These are phyloP conservation scores for Chrysophaeum taylorii DNA, from an alignment of 352 stramenopile genomes.

Conservation along the genomic window DNA sequence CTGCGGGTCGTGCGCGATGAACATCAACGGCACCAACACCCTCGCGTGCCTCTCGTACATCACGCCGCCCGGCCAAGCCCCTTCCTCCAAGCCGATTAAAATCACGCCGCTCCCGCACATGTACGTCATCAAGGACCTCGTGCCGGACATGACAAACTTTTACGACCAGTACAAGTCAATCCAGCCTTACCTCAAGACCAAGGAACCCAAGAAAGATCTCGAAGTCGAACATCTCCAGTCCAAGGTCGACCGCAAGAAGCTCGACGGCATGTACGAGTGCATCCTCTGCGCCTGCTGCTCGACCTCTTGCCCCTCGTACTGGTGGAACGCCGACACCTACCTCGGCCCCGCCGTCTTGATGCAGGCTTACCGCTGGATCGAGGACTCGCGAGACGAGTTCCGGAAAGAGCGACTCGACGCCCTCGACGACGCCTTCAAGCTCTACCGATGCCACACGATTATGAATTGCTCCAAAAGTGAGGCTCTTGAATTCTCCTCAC, in stretches of 20 bases:
- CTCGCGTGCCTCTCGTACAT: constrained; percentile 95
- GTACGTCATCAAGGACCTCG: constrained; percentile 97
- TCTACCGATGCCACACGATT: constrained; percentile 98
- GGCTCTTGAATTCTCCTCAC: no score
- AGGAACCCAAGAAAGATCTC: constrained; percentile 56
- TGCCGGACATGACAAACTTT: constrained; percentile 98
- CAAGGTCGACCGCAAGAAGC: constrained; percentile 93
- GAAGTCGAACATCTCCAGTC: constrained; percentile 63
- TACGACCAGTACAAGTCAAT: constrained; percentile 90
- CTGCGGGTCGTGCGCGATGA: constrained; percentile 98
- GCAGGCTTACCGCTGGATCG: constrained; percentile 84
- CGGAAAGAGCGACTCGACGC: constrained; percentile 85
- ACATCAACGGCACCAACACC: constrained; percentile 97
- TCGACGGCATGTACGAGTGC: constrained; percentile 99
- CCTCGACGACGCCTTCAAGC: constrained; percentile 96
- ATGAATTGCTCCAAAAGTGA: constrained; percentile 99
- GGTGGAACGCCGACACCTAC: constrained; percentile 88
- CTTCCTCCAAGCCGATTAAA: constrained; percentile 70
- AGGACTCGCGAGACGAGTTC: constrained; percentile 92
- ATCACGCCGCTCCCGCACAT: constrained; percentile 99
- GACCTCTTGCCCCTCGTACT: constrained; percentile 97
- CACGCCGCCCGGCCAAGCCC: constrained; percentile 11
- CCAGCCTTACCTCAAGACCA: constrained; percentile 96
- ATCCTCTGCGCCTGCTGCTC: constrained; percentile 98
- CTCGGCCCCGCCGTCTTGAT: constrained; percentile 62